Evolutionary conservation across 2,329 filamentous ascomycete species (phyloP).

Genomic region (Penicillium sp.): DNA sequence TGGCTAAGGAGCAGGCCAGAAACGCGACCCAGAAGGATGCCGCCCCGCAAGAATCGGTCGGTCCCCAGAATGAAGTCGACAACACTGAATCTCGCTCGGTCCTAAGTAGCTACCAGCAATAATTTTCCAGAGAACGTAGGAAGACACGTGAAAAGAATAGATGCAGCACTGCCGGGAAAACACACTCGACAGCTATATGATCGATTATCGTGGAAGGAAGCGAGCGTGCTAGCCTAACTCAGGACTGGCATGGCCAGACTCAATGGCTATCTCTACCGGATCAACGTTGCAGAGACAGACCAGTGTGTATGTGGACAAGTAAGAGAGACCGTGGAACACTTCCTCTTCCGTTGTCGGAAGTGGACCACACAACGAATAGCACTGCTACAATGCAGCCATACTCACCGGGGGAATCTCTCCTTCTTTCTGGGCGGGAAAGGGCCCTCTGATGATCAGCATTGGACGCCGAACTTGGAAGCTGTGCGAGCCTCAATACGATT

Average conservation of each 20-base stretch:
- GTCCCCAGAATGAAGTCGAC: too few relatives aligned
- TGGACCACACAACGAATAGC: slow-evolving; percentile 25
- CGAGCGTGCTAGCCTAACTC: not conserved
- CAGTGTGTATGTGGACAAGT: too few relatives aligned
- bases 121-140: too few relatives aligned
- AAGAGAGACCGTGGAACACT: slow-evolving; percentile 13
- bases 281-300: slow-evolving; percentile 11
- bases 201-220: not conserved
- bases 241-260: slow-evolving; percentile 24
- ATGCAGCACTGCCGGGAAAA: too few relatives aligned
- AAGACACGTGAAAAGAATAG: too few relatives aligned
- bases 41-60: too few relatives aligned
- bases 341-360: slow-evolving; percentile 18
- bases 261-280: slow-evolving; percentile 26
- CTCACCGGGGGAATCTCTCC: slow-evolving; percentile 26
- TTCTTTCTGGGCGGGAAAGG: slow-evolving; percentile 29
- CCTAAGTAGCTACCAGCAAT: too few relatives aligned
- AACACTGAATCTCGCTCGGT: too few relatives aligned
- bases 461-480: slow-evolving; percentile 30
- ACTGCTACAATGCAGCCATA: slow-evolving; percentile 25
- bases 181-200: too few relatives aligned
- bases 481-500: slow-evolving; percentile 31
- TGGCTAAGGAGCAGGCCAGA: too few relatives aligned
- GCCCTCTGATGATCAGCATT: slow-evolving; percentile 21
- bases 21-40: too few relatives aligned